Percentiles rank a stretch among this genome's conserved stretches.
These are phyloP conservation scores for Claviceps arundinis DNA, from an alignment of 2,329 filamentous ascomycete species.

Conservation along the genomic window DNA sequence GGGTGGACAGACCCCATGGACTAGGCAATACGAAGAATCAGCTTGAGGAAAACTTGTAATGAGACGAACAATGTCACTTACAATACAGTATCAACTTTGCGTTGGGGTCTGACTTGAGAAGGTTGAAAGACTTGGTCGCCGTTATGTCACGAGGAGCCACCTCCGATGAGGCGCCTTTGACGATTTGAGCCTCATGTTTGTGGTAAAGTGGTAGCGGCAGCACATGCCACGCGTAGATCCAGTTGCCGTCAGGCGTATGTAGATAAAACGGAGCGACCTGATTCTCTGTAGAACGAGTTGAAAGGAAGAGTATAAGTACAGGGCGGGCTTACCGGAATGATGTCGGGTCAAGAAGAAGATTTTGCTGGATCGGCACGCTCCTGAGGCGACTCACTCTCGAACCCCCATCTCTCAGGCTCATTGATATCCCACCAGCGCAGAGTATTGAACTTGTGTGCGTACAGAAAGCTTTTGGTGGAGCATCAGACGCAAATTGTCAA, in stretches of 20 bases:
- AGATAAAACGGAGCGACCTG: conserved; percentile 82
- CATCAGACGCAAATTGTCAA: neutral
- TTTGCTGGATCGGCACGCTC: neutral
- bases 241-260: conserved; percentile 59
- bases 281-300: conserved; percentile 40
- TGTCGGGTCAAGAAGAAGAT: neutral
- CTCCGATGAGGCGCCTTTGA: conserved; percentile 35
- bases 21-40: conserved; percentile 19
- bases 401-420: conserved; percentile 71
- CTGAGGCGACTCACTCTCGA: conserved; percentile 48
- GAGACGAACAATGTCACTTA: conserved; percentile 21
- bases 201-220: conserved; percentile 66
- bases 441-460: conserved; percentile 68
- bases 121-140: conserved; percentile 41
- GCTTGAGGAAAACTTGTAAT: neutral
- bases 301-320: neutral
- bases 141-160: conserved; percentile 35
- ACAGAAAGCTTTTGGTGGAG: conserved; percentile 49
- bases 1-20: conserved; percentile 46
- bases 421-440: conserved; percentile 60
- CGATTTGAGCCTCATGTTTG: conserved; percentile 52
- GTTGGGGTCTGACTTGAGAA: conserved; percentile 50
- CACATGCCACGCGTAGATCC: conserved; percentile 81
- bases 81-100: conserved; percentile 52
- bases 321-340: neutral